Evolutionary conservation across 306 rosid species (phyloP), one percentile per base, ranked within the genome.

Genomic region (Sechiopsis laciniata): DNA sequence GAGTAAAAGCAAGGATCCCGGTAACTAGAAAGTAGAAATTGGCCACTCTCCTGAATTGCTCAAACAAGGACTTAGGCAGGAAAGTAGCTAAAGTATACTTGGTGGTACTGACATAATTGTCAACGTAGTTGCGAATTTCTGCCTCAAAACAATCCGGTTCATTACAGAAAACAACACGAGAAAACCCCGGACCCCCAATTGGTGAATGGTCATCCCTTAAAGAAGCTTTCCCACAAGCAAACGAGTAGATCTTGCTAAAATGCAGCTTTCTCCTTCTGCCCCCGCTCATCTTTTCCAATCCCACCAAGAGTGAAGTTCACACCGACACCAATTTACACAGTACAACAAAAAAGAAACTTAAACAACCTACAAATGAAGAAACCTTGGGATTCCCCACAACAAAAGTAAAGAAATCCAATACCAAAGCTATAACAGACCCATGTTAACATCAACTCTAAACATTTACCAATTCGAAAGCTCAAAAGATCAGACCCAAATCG

Each of bases 11-110:
- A 78, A 94, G 85, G 65, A 35, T 12, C 11, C 98, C 98, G 75
- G 78, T 71, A 10, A 94, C 92, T 78, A 94, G 77, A 66, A 94
- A 94, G 80, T 17, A 94, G 79, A 94, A 94, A 81, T 94, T 94
- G n/a, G 98, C 98, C 54, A 89, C 97, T 74, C 98, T 90, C 83
- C 98, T 90, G 73, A 94, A 94, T 82, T 94, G 98, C 86, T 94
- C 98, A 85, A 94, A 94, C 83, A 94, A 82, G 22, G 97, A 89
- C 53, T 90, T 94, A 0, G 98, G 98, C 79, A 94, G 76, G 87
- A 94, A 94, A 78, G 92, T 86, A 40, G 91, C 90, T 29, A 75
- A 19, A 11, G 86, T 87, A 66, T 94, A 94, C 74, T 94, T 94
- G 6, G 97, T 94, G 21, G 97, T 86, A 10, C 95, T 85, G 58